Base-by-base conservation (phyloP, 2,329 filamentous ascomycete genomes). In the Dothidotthia symphoricarpi region DNA sequence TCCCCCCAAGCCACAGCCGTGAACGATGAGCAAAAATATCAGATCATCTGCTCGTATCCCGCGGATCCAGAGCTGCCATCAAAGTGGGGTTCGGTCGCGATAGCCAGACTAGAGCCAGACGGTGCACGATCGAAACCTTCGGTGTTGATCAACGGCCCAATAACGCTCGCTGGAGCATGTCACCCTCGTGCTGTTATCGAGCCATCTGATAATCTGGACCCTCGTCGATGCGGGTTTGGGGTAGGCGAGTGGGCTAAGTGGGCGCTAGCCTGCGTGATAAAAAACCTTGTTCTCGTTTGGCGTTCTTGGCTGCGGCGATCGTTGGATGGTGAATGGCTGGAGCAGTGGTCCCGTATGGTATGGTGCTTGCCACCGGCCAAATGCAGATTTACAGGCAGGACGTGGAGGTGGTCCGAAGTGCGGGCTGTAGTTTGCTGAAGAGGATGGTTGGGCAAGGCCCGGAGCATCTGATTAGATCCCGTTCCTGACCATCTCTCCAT, bases 161-260 rank as follows among this genome's bases (percentile, higher is more conserved):
- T 22, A 9, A 22, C 5, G 9, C 19, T 5, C 13, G 48, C 17
- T 36, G 39, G 39, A 45, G 43, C 33, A 34, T 39, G 37, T 31
- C 41, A 36, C 26, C 38, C 31, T 31, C 19, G 35, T 27, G 37
- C 16, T 39, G 13, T 47, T 49, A 59, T 58, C 55, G 49, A 50
- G 22, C 54, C 49, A 60, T 59, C 53, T 56, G 55, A 57, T 59
- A 57, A 58, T 57, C 55, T 54, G 49, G 55, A 45, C 48, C 47
- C 14, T 27, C 30, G 41, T 43, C 41, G 50, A 36, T 43, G 28
- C 31, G 13, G 36, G 34, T 26, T 13, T 28, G 36, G 45, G 46
- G 37, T 47, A 49, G 46, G 49, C 51, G 43, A 49, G 35, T 35
- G 34, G 43, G 31, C 37, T 33, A 51, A 54, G 41, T 34, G 8